Evolutionary conservation across 1,139 yeast genomes (phyloP), one percentile per base, ranked within the genome.

Genomic region (Suhomyces maxii): DNA sequence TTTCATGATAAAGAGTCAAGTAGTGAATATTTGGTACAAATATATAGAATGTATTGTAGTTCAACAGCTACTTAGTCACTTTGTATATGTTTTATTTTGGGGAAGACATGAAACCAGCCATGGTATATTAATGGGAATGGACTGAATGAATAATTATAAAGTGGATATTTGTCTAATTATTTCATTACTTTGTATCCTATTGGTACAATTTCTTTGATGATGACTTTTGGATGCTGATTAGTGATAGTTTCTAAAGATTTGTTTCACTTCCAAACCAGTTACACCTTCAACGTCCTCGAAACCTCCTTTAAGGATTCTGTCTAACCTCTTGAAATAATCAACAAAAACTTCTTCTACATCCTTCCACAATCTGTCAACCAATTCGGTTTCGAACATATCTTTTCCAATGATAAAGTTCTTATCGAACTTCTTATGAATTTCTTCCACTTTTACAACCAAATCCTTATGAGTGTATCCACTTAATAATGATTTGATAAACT

Each of bases 391-490:
- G 53, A 73, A 68, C 59, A 72, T 70, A 45, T 68, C 69, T 32
- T 66, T 67, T 10, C 79, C 77, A 30, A 65, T 65, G 9, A 67
- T 54, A 53, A 87, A 82, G 56, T 87, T 89, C 51, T 74, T 71
- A 40, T 80, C 82, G 46, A 89, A 77, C 37, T 82, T 79, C 45
- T 69, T 70, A 46, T 80, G 77, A 34, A 89, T 70, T 28, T 78
- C 80, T 11, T 74, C 76, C 3, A 86, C 81, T 37, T 84, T 80
- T 33, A 68, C 64, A 26, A 75, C 67, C 31, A 90, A 68, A 45
- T 86, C 95, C 49, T 76, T 78, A 3, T 77, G 64, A 10, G 86
- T 82, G 57, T 82, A 83, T 3, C 76, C 75, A 1, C 76, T 61
- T 34, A 86, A 63, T 18, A 87, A 69, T 34, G 84, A 77, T 52